Evolutionary conservation across 2,329 filamentous ascomycete genomes (phyloP), one percentile per base, ranked within the genome.

Genomic region (Alternaria viburni): DNA sequence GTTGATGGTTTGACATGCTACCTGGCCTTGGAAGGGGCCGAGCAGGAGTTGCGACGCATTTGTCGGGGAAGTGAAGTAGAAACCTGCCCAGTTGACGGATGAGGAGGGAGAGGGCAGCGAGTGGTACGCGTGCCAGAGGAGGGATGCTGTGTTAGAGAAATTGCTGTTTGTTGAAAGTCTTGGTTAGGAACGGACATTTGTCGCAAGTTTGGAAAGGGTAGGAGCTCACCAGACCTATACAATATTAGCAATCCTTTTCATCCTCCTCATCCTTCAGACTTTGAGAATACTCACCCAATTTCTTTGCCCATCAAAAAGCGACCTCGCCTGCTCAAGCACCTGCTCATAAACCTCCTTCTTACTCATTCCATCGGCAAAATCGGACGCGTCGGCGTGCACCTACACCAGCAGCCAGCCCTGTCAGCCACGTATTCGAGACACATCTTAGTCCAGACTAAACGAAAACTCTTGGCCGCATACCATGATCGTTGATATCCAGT

Each of bases 371-470:
- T 85, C 75, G 52, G 83, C 85, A 79, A 95, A 95, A 72, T 88
- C 92, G 56, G 91, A 92, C 4, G 91, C 88, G 76, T 95, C 91
- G 55, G 92, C 92, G 81, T 95, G 92, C 61, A 92, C 90, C 90
- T 72, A 21, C 7, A 5, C 25, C 28, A 25, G 26, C 21, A 5
- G 3, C 21, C 26, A 25, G 26, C 21, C 49, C 36, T 6, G 13
- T 63, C 52, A 60, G 57, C 32, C 41, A 19, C 26, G 10, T 19
- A 23, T 46, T 26, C 15, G 11, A 46, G n/a, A 1, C 11, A 1
- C 36, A 3, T 51, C 25, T 3, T 47, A 56, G 41, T 15, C 26
- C 28, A 47, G 1, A 17, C 17, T 46, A 32, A 2, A 17, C n/a
- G 19, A 56, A n/a, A 56, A 19, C 6, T 3, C n/a, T 21, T 9